Percentiles rank a stretch among this genome's conserved stretches.
Conservation (phyloP, 495 filamentous ascomycete genomes). For the Penicillium waksmanii region DNA sequence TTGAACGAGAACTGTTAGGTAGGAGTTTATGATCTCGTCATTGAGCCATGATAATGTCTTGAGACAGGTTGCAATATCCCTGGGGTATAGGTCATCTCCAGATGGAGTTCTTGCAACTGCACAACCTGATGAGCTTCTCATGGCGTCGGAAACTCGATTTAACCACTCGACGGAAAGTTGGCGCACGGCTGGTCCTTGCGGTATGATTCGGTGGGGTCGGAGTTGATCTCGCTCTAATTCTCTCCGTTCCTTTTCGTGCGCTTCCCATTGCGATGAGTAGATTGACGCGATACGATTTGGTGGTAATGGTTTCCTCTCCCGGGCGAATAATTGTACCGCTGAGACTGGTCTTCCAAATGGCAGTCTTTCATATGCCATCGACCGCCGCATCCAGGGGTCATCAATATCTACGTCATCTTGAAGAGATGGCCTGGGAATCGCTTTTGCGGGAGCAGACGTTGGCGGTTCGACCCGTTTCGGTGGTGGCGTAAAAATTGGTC, state of each 20-base stretch:
- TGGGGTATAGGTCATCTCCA: constrained; percentile 58
- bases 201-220: constrained; percentile 26
- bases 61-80: constrained; percentile 66
- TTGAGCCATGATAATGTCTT: constrained; percentile 69
- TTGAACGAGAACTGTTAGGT: constrained; percentile 62
- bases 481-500: constrained; percentile 12
- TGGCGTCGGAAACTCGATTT: constrained; percentile 35
- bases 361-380: constrained; percentile 15
- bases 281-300: constrained; percentile 38
- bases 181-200: constrained; percentile 42
- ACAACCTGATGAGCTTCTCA: constrained; percentile 26
- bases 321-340: constrained; percentile 39
- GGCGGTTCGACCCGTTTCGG: constrained; percentile 5
- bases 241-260: constrained; percentile 20
- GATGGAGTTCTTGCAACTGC: constrained; percentile 51
- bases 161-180: constrained; percentile 52
- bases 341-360: constrained; percentile 41
- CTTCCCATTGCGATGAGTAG: constrained; percentile 35
- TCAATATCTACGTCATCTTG: constrained; percentile 22
- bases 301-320: constrained; percentile 31
- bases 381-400: constrained; percentile 31
- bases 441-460: constrained; percentile 8
- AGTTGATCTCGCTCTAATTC: constrained; percentile 17
- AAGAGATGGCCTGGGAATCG: constrained; percentile 4
- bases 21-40: constrained; percentile 78